Percentiles rank a stretch among this genome's conserved stretches.
Conservation (phyloP, 257 asterid species). For the Galeopsis tetrahit region DNA sequence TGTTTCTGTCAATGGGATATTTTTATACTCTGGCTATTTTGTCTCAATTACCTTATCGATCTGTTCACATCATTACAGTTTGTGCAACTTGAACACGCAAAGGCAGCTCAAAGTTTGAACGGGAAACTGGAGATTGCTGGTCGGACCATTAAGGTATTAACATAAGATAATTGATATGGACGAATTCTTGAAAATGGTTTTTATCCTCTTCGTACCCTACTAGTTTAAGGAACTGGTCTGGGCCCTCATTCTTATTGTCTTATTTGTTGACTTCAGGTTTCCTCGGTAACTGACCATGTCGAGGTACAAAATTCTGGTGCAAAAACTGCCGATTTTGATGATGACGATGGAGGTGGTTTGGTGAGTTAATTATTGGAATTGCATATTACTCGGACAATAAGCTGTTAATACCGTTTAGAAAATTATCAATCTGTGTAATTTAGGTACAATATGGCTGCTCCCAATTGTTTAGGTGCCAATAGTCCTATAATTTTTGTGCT, state of each 20-base stretch:
- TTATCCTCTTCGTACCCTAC: not conserved
- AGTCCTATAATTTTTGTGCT: not conserved
- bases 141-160: slow-evolving; percentile 81
- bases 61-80: slow-evolving; percentile 52
- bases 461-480: not conserved
- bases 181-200: slow-evolving; percentile 1
- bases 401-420: slow-evolving; percentile 10
- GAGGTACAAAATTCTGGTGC: slow-evolving; percentile 87
- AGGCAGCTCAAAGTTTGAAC: slow-evolving; percentile 92
- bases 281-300: slow-evolving; percentile 90
- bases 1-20: not conserved
- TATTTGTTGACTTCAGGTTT: slow-evolving; percentile 62
- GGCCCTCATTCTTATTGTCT: slow-evolving; percentile 1
- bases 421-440: not conserved
- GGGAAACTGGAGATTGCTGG: slow-evolving; percentile 98
- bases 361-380: slow-evolving; percentile 52
- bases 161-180: slow-evolving; percentile 15
- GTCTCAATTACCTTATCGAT: slow-evolving; percentile 3
- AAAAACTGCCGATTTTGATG: slow-evolving; percentile 98
- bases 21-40: slow-evolving; percentile 1
- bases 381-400: slow-evolving; percentile 10
- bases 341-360: slow-evolving; percentile 99
- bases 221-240: slow-evolving; percentile 10
- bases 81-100: slow-evolving; percentile 88
- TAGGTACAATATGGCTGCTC: not conserved